These are phyloP conservation scores for Artemisia annua DNA, from an alignment of 129 eudicot species.

Conservation along the genomic window DNA sequence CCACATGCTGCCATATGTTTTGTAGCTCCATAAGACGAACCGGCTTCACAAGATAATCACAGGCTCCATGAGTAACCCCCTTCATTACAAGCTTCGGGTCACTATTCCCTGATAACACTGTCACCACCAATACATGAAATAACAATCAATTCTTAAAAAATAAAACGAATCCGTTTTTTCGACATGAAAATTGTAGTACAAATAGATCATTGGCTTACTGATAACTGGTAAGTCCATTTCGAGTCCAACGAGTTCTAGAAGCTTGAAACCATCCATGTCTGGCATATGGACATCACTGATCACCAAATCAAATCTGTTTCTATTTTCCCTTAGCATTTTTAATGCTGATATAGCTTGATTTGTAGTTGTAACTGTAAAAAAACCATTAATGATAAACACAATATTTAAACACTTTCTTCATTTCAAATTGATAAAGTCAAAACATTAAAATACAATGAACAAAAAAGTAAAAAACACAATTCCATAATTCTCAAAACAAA, in stretches of 20 bases:
- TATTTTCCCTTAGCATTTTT: constrained; percentile 70
- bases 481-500: neutral
- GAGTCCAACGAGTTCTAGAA: constrained; percentile 79
- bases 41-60: constrained; percentile 93
- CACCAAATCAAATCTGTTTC: constrained; percentile 68
- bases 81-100: constrained; percentile 92
- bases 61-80: constrained; percentile 93
- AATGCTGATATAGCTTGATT: constrained; percentile 64
- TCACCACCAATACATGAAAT: constrained; percentile 4
- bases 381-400: constrained; percentile 8
- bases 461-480: constrained; percentile 11
- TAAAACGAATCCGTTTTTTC: neutral
- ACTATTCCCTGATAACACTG: constrained; percentile 92
- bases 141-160: neutral
- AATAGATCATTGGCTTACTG: constrained; percentile 43
- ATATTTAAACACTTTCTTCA: neutral
- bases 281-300: constrained; percentile 93
- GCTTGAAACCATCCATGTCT: constrained; percentile 96
- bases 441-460: constrained; percentile 16
- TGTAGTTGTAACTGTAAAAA: constrained; percentile 60
- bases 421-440: constrained; percentile 16
- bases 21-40: constrained; percentile 81
- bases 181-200: neutral
- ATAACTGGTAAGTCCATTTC: constrained; percentile 96
- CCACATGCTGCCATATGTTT: constrained; percentile 97